Evolutionary conservation across 306 rosid species (phyloP).

Genomic region (Cucurbita argyrosperma): DNA sequence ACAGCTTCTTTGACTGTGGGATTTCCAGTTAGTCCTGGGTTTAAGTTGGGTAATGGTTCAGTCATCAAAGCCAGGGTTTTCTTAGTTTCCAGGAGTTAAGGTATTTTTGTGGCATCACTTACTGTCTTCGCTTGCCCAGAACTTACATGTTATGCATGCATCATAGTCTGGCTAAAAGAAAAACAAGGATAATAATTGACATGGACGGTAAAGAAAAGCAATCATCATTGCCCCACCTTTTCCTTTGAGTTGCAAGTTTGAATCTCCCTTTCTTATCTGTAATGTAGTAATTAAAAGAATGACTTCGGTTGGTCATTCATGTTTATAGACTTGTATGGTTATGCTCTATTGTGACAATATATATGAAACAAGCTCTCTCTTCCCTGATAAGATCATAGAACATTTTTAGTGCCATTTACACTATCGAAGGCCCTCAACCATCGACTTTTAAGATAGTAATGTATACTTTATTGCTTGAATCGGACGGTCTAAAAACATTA

Average conservation of each 20-base stretch:
- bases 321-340: not conserved
- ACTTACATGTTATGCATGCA: not conserved
- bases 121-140: not conserved
- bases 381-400: not conserved
- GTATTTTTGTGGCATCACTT: not conserved
- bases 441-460: not conserved
- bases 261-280: not conserved
- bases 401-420: too few species aligned
- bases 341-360: not conserved
- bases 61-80: conserved; percentile 78
- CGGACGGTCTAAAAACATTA: too few species aligned
- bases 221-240: not conserved
- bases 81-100: conserved; percentile 35
- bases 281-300: not conserved
- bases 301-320: not conserved
- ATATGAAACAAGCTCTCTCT: not conserved
- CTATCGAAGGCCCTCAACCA: not conserved
- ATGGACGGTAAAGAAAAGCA: not conserved
- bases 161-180: not conserved
- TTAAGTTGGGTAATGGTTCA: conserved; percentile 72
- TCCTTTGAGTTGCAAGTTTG: not conserved
- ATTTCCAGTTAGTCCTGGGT: conserved; percentile 77
- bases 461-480: too few species aligned
- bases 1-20: conserved; percentile 68
- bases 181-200: not conserved